Evolutionary conservation across 768 basidiomycete genomes (phyloP).

Genomic region (Suillus bovinus): DNA sequence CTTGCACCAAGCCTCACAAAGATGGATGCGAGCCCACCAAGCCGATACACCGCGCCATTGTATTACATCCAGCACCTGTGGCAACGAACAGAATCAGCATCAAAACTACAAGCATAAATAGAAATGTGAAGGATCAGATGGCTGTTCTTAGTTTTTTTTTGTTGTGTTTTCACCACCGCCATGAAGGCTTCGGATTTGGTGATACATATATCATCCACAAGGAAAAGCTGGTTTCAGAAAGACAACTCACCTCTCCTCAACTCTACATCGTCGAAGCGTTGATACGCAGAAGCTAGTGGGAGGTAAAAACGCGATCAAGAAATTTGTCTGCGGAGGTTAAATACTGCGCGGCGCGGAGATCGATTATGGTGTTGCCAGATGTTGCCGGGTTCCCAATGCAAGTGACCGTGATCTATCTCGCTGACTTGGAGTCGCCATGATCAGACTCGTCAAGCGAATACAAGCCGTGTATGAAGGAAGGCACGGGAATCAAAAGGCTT

Average conservation of each 20-base stretch:
- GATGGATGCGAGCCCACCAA: not conserved
- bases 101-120: not conserved
- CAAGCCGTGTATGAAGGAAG: not conserved
- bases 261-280: too few relatives aligned
- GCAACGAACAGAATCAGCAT: not conserved
- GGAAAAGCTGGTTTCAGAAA: not conserved
- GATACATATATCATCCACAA: conserved; percentile 4
- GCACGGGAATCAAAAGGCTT: not conserved
- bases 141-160: conserved; percentile 36
- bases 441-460: not conserved
- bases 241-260: not conserved
- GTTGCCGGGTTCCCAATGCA: not conserved
- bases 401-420: not conserved
- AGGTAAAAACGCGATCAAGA: not conserved
- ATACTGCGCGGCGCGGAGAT: not conserved
- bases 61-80: not conserved
- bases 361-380: not conserved
- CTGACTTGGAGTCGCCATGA: not conserved
- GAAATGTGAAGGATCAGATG: conserved; percentile 25
- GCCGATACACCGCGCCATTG: not conserved
- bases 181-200: conserved; percentile 28
- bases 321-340: not conserved
- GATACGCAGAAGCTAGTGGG: not conserved
- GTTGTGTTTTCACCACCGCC: conserved; percentile 32
- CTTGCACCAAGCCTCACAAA: not conserved